phyloP scores from a whole-genome alignment of 192 early-diverging fungal genomes.

The Podila minutissima region DNA sequence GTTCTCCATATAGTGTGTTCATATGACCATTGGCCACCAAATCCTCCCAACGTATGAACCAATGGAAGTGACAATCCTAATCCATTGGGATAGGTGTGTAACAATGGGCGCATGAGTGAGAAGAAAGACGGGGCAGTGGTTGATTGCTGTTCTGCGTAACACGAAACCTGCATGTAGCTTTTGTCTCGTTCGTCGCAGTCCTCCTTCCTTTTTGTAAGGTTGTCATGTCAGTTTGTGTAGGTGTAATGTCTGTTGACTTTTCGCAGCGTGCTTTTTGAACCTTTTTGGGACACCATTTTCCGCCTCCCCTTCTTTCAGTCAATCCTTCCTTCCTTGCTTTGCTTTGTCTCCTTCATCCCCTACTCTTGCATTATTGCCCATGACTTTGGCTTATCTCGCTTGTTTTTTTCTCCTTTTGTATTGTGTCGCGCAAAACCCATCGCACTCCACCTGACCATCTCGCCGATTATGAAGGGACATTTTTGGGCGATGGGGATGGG shows the following conservation, averaged over 20 bases:
- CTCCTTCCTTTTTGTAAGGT: too few species aligned
- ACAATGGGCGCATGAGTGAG: too few species aligned
- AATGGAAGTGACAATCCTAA: neutral
- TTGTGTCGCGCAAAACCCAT: neutral
- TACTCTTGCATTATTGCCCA: neutral
- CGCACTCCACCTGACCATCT: conserved; percentile 4
- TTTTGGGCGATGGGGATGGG: neutral
- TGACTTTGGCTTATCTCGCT: neutral
- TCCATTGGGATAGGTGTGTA: too few species aligned
- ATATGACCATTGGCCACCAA: neutral
- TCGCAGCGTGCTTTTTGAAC: neutral
- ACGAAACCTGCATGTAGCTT: neutral
- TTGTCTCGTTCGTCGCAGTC: neutral
- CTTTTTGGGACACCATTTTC: neutral
- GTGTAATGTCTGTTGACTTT: too few species aligned
- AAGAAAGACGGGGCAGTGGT: too few species aligned
- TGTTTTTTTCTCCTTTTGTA: conserved; percentile 9
- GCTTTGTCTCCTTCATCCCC: neutral
- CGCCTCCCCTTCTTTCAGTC: too few species aligned
- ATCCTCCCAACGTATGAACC: neutral
- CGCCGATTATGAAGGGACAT: neutral
- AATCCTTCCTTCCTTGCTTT: neutral
- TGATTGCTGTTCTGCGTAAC: neutral
- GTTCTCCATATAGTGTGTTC: neutral
- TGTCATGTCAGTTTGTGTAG: too few species aligned